Conservation (phyloP, 257 asterid genomes). For the Osmanthus fragrans region DNA sequence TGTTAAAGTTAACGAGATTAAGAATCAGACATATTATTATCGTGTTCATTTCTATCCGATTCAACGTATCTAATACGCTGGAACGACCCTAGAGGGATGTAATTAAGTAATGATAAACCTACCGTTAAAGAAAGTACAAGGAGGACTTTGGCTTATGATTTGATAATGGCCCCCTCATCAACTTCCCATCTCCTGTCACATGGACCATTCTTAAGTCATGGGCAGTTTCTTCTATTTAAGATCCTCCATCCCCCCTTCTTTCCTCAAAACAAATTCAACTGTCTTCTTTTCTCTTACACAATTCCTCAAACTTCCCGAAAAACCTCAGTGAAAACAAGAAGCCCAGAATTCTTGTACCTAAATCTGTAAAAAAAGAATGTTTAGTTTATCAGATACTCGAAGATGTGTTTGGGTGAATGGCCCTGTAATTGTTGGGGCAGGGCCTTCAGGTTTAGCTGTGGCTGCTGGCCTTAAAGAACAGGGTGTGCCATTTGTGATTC, state of each 20-base stretch:
- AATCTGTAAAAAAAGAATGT: constrained; percentile 39
- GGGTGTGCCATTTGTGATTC: constrained; percentile 66
- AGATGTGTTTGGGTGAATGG: constrained; percentile 89
- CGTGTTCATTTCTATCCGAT: too few species aligned
- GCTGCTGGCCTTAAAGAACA: constrained; percentile 77
- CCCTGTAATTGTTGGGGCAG: constrained; percentile 85
- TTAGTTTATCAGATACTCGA: constrained; percentile 43
- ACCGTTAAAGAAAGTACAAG: constrained; percentile 26
- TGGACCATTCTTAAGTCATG: constrained; percentile 33
- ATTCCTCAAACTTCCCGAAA: neutral
- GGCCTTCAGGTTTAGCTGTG: constrained; percentile 93
- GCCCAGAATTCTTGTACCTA: neutral
- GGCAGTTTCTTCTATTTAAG: constrained; percentile 54
- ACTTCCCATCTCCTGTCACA: constrained; percentile 48
- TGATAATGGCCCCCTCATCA: constrained; percentile 44
- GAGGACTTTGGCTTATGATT: constrained; percentile 48
- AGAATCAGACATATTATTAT: too few species aligned
- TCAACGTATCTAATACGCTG: too few species aligned
- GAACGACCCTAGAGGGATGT: neutral
- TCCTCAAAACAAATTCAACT: constrained; percentile 33
- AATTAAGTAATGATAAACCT: constrained; percentile 25
- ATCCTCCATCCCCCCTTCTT: constrained; percentile 23
- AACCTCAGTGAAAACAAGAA: neutral
- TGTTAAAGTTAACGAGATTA: too few species aligned
- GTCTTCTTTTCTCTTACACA: constrained; percentile 10